Conservation (phyloP, 768 basidiomycete species). For the Termitomyces eurrhizus region DNA sequence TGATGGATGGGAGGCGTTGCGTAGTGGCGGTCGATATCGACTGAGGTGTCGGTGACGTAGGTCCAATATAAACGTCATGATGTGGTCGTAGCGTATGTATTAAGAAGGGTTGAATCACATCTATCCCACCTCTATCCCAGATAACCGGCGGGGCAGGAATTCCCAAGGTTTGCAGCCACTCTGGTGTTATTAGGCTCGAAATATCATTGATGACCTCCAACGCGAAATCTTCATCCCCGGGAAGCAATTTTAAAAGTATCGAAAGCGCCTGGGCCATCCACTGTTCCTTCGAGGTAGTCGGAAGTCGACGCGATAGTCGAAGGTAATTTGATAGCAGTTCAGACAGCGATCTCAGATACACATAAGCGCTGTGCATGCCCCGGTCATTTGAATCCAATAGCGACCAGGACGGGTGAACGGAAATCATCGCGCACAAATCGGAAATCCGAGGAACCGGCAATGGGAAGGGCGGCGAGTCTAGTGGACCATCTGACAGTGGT, state of each 20-base stretch:
- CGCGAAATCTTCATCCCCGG: conserved; percentile 72
- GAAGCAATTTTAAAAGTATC: conserved; percentile 51
- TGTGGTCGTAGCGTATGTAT: conserved; percentile 39
- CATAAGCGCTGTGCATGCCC: conserved; percentile 22
- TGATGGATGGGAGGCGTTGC: conserved; percentile 37
- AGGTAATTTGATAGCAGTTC: conserved; percentile 52
- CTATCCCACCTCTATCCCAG: conserved; percentile 50
- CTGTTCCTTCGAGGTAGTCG: conserved; percentile 48
- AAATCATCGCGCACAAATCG: conserved; percentile 43
- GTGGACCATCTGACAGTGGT: conserved; percentile 30
- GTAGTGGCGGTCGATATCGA: conserved; percentile 61
- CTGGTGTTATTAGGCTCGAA: conserved; percentile 29
- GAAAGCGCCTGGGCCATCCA: conserved; percentile 69
- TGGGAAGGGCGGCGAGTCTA: conserved; percentile 51
- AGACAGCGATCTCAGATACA: conserved; percentile 51
- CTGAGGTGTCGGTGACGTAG: conserved; percentile 42
- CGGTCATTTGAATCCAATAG: conserved; percentile 18
- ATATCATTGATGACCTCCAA: conserved; percentile 39
- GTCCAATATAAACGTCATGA: conserved; percentile 42
- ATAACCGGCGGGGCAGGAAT: conserved; percentile 35
- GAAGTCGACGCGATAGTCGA: conserved; percentile 52
- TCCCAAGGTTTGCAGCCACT: conserved; percentile 36
- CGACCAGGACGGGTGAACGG: conserved; percentile 51
- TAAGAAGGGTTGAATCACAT: conserved; percentile 59
- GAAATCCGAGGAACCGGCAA: conserved; percentile 60